phyloP scores from a whole-genome alignment of 129 eudicot species.

The Cynara cardunculus region DNA sequence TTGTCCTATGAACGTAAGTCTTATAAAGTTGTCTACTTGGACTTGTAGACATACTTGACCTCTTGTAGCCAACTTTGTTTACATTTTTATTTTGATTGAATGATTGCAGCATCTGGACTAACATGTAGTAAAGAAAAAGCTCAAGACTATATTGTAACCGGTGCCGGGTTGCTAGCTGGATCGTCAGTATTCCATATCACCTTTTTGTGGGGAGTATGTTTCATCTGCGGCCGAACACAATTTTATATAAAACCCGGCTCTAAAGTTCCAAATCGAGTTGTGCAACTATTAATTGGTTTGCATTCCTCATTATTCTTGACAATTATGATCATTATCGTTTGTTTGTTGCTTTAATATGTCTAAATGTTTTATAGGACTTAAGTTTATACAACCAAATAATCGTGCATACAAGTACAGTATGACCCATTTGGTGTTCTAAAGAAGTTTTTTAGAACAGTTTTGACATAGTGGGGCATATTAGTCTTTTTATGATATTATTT shows the following conservation, averaged over 20 bases:
- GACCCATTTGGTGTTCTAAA: neutral
- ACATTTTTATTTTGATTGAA: neutral
- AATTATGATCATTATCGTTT: neutral
- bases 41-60: neutral
- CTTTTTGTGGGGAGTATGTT: constrained; percentile 60
- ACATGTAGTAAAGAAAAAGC: constrained; percentile 39
- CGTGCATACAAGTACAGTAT: neutral
- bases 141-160: constrained; percentile 53
- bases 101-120: constrained; percentile 55
- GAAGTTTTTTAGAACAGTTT: neutral
- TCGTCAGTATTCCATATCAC: constrained; percentile 62
- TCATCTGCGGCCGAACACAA: constrained; percentile 33
- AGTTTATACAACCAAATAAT: neutral
- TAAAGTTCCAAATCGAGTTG: neutral
- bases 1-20: neutral
- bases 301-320: neutral
- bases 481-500: neutral
- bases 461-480: neutral
- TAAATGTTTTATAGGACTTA: neutral
- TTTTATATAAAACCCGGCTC: neutral
- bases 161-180: constrained; percentile 70
- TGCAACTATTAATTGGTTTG: constrained; percentile 25
- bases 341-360: neutral
- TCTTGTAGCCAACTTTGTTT: neutral
- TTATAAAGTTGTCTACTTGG: neutral